Evolutionary conservation across 1,284 basidiomycete genomes (phyloP).

Genomic region (Ganoderma multipileum): DNA sequence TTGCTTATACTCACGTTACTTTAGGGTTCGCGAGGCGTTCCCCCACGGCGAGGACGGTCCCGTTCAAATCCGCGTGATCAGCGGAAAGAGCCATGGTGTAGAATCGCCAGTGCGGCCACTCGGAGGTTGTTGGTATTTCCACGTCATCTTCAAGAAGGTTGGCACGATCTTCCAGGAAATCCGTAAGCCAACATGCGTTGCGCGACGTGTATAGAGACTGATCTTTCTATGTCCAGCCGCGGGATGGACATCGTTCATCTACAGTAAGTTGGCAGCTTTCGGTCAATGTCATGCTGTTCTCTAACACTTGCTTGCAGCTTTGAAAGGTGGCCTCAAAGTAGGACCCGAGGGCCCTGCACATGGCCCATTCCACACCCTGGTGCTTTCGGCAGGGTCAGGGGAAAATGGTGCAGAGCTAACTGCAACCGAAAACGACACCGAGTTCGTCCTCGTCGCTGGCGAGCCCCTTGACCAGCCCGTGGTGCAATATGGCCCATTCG

Average conservation of each 20-base stretch:
- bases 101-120: constrained; percentile 89
- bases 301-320: constrained; percentile 48
- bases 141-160: constrained; percentile 75
- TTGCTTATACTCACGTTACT: neutral
- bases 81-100: constrained; percentile 86
- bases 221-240: constrained; percentile 49
- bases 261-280: constrained; percentile 56
- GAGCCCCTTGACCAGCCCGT: constrained; percentile 91
- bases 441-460: constrained; percentile 82
- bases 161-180: constrained; percentile 85
- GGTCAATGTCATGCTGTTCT: neutral
- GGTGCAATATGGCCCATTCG: constrained; percentile 88
- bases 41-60: constrained; percentile 77
- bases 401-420: constrained; percentile 71
- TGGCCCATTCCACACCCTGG: constrained; percentile 79
- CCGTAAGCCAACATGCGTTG: constrained; percentile 55
- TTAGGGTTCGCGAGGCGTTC: constrained; percentile 75
- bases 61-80: constrained; percentile 84
- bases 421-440: constrained; percentile 64
- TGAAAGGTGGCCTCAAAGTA: constrained; percentile 71
- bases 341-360: constrained; percentile 58
- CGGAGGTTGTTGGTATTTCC: constrained; percentile 95
- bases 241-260: constrained; percentile 86
- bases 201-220: neutral
- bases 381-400: constrained; percentile 62